Evolutionary conservation across 345 rosid species (phyloP).

Genomic region (Rhodamnia argentea): DNA sequence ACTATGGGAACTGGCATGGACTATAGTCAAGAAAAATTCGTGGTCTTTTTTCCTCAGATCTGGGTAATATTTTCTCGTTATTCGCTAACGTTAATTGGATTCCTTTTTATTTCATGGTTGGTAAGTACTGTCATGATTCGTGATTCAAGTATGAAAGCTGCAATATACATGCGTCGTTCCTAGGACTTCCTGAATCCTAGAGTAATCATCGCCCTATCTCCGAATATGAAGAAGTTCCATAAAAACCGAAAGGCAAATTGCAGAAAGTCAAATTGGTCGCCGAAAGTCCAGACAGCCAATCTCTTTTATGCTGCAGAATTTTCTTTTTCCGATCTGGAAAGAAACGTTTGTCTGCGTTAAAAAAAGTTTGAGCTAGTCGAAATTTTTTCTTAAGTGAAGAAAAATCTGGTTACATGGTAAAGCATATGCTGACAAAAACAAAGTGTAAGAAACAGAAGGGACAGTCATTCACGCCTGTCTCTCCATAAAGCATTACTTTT

Average conservation of each 20-base stretch:
- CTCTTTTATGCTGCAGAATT: neutral
- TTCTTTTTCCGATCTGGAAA: neutral
- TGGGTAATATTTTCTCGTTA: neutral
- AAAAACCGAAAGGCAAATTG: constrained; percentile 1
- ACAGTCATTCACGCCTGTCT: constrained; percentile 24
- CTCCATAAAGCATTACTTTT: constrained; percentile 21
- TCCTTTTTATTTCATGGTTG: neutral
- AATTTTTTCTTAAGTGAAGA: neutral
- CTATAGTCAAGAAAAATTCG: neutral
- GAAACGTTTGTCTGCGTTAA: neutral
- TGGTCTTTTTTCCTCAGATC: neutral
- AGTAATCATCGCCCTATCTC: neutral
- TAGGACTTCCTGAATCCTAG: neutral
- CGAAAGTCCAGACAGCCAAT: constrained; percentile 1
- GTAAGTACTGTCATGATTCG: neutral
- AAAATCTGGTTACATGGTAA: neutral
- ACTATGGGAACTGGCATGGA: neutral
- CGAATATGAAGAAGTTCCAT: neutral
- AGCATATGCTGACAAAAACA: constrained; percentile 18
- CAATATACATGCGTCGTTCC: neutral
- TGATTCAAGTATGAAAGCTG: neutral
- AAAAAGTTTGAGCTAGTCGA: neutral
- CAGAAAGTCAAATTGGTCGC: constrained; percentile 1
- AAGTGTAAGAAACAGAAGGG: constrained; percentile 11
- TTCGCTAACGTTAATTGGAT: neutral